Percentiles rank a stretch among this genome's conserved stretches.
Conservation (phyloP, 1,139 yeast genomes). For the Scheffersomyces quercinus region DNA sequence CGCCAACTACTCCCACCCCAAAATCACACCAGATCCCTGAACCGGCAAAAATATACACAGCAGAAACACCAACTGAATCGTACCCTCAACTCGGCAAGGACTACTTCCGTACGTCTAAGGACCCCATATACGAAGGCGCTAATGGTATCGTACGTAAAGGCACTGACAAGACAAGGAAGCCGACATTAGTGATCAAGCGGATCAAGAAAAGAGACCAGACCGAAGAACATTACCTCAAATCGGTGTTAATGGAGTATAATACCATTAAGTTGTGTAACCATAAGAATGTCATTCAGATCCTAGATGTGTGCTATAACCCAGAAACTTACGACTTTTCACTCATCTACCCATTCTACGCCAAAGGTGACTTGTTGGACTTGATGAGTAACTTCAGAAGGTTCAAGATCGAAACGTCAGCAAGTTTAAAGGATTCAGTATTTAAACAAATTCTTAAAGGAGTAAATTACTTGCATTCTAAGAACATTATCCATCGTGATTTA, state of each 20-base stretch:
- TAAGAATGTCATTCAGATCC: slow-evolving; percentile 30
- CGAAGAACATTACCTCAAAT: slow-evolving; percentile 13
- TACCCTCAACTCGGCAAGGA: slow-evolving; percentile 8
- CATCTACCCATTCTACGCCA: slow-evolving; percentile 42
- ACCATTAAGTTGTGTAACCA: slow-evolving; percentile 28
- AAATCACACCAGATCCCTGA: too few species aligned
- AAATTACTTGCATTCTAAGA: slow-evolving; percentile 40
- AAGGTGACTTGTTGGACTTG: slow-evolving; percentile 51
- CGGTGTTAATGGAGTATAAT: slow-evolving; percentile 32
- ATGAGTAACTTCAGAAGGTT: slow-evolving; percentile 38
- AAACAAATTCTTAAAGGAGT: slow-evolving; percentile 50
- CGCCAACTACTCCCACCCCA: too few species aligned
- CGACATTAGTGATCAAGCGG: slow-evolving; percentile 29
- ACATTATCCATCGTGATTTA: slow-evolving; percentile 53
- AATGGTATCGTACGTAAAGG: slow-evolving; percentile 43
- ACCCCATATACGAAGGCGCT: slow-evolving; percentile 46
- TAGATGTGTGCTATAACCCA: slow-evolving; percentile 22
- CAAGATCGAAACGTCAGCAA: slow-evolving; percentile 27
- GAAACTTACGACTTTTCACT: slow-evolving; percentile 22
- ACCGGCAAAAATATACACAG: neutral
- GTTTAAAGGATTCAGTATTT: slow-evolving; percentile 47
- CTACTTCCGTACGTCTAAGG: slow-evolving; percentile 24
- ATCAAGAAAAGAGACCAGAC: slow-evolving; percentile 17
- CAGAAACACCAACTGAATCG: neutral
- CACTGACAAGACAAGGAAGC: slow-evolving; percentile 18